Evolutionary conservation across 352 stramenopile genomes (phyloP).

Genomic region (Thalassiosira hispida): DNA sequence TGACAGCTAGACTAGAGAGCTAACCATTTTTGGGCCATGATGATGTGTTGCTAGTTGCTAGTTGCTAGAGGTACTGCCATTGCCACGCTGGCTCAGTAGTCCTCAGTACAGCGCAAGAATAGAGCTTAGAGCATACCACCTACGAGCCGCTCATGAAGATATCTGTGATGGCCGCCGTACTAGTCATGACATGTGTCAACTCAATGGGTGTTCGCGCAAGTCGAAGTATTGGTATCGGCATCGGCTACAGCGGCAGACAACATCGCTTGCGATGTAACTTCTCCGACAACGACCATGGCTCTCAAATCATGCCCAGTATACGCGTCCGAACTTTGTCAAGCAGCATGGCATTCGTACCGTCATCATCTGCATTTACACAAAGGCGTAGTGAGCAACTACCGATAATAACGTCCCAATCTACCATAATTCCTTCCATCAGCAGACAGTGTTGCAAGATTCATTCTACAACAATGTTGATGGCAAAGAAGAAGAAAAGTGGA

Average conservation of each 20-base stretch:
- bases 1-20: too few species aligned
- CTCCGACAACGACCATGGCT: neutral
- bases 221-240: neutral
- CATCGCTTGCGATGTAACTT: slow-evolving; percentile 6
- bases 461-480: slow-evolving; percentile 23
- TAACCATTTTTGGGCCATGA: too few species aligned
- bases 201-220: slow-evolving; percentile 15
- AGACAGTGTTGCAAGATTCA: slow-evolving; percentile 16
- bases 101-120: too few species aligned
- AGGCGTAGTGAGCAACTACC: neutral
- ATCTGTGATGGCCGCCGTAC: slow-evolving; percentile 5
- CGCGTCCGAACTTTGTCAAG: slow-evolving; percentile 2
- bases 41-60: too few species aligned
- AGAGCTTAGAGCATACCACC: too few species aligned
- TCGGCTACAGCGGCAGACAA: neutral
- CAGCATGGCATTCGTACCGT: slow-evolving; percentile 7
- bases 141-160: neutral
- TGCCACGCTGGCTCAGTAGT: too few species aligned
- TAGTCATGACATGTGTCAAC: slow-evolving; percentile 12
- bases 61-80: too few species aligned
- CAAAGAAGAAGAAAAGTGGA: slow-evolving; percentile 13
- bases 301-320: neutral
- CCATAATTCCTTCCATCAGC: neutral
- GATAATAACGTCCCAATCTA: neutral
- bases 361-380: slow-evolving; percentile 1